phyloP scores from a whole-genome alignment of 2,329 filamentous ascomycete genomes.

The Fusarium cyanostomum region DNA sequence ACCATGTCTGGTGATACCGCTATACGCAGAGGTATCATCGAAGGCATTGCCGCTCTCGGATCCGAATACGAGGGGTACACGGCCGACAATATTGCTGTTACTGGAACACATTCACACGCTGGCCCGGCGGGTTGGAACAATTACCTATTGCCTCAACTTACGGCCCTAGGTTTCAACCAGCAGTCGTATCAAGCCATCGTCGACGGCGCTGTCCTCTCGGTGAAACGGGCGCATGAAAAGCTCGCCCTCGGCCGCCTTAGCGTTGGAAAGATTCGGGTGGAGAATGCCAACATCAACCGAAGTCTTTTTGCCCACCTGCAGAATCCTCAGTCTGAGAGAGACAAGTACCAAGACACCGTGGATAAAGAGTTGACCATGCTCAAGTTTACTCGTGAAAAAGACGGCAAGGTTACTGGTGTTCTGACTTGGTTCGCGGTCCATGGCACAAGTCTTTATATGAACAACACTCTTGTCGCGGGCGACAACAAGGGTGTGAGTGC shows the following conservation, averaged over 20 bases:
- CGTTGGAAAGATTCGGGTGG: slow-evolving; percentile 73
- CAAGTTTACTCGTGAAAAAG: slow-evolving; percentile 77
- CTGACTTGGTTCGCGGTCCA: slow-evolving; percentile 94
- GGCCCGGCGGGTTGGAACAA: slow-evolving; percentile 95
- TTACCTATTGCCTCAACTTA: slow-evolving; percentile 91
- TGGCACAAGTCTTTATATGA: slow-evolving; percentile 88
- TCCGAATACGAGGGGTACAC: slow-evolving; percentile 78
- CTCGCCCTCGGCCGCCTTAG: slow-evolving; percentile 70
- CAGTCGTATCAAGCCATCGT: slow-evolving; percentile 92
- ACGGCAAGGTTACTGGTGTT: slow-evolving; percentile 80
- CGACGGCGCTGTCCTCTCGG: slow-evolving; percentile 82
- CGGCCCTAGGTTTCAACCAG: slow-evolving; percentile 83
- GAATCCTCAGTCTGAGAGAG: slow-evolving; percentile 81
- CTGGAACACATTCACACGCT: slow-evolving; percentile 92
- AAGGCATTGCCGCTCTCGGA: slow-evolving; percentile 75
- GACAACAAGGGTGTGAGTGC: slow-evolving; percentile 97
- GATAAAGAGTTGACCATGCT: slow-evolving; percentile 77
- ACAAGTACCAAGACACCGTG: slow-evolving; percentile 66
- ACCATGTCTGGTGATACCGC: slow-evolving; percentile 90
- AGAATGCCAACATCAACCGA: slow-evolving; percentile 86
- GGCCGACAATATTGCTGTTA: slow-evolving; percentile 85
- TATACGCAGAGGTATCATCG: slow-evolving; percentile 84
- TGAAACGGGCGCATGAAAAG: slow-evolving; percentile 76
- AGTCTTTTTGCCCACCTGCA: slow-evolving; percentile 88
- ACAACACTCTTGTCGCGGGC: slow-evolving; percentile 91